phyloP scores from a whole-genome alignment of 2,329 filamentous ascomycete genomes.

The Kalmusia sp. region DNA sequence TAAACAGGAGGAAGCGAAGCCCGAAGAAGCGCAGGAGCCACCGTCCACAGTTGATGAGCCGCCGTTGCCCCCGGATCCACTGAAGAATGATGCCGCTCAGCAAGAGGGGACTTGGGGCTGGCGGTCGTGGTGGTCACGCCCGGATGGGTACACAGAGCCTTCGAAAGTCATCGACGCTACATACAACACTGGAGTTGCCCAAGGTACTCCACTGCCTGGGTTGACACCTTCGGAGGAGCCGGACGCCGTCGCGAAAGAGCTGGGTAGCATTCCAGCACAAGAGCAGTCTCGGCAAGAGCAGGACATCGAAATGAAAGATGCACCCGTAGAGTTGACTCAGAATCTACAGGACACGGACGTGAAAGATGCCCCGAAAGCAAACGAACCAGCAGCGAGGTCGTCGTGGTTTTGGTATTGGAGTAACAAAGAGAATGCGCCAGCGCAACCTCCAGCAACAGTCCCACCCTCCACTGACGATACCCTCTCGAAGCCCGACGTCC shows the following conservation, averaged over 20 bases:
- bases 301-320: constrained; percentile 31
- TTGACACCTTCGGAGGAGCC: constrained; percentile 44
- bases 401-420: constrained; percentile 61
- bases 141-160: constrained; percentile 55
- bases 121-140: constrained; percentile 60
- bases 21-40: constrained; percentile 19
- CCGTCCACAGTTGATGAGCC: constrained; percentile 38
- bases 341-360: constrained; percentile 17
- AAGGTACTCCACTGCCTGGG: constrained; percentile 50
- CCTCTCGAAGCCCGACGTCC: constrained; percentile 14
- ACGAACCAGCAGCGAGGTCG: constrained; percentile 24
- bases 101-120: constrained; percentile 43
- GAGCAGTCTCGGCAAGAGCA: constrained; percentile 10
- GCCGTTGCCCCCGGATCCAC: constrained; percentile 53
- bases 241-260: constrained; percentile 32
- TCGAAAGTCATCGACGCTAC: constrained; percentile 35
- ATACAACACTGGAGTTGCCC: constrained; percentile 44
- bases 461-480: constrained; percentile 13
- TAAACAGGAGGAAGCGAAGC: constrained; percentile 30
- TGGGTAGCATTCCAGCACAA: constrained; percentile 17
- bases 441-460: constrained; percentile 30
- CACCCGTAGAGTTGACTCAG: constrained; percentile 4
- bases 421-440: constrained; percentile 51
- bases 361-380: constrained; percentile 21
- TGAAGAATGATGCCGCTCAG: constrained; percentile 22